Percentiles rank a stretch among this genome's conserved stretches.
These are phyloP conservation scores for Coemansia sp. DNA, from an alignment of 192 early-diverging fungal genomes.

Conservation along the genomic window DNA sequence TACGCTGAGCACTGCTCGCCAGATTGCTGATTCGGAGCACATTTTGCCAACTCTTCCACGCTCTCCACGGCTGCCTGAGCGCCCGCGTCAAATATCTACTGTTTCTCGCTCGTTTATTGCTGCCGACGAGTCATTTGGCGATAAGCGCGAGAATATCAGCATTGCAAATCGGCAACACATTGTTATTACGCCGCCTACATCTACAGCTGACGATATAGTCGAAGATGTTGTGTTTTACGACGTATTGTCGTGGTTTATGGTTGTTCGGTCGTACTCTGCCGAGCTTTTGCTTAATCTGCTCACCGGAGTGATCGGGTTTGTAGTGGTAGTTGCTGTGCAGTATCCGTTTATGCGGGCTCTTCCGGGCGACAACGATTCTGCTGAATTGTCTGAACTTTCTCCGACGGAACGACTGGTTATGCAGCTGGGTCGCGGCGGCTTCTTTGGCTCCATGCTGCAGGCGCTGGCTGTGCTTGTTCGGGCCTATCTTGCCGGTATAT, in stretches of 20 bases:
- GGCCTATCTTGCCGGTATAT: slow-evolving; percentile 21
- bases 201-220: slow-evolving; percentile 6
- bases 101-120: slow-evolving; percentile 6
- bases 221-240: slow-evolving; percentile 48
- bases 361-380: slow-evolving; percentile 3
- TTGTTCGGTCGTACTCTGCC: slow-evolving; percentile 41
- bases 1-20: slow-evolving; percentile 49
- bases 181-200: not conserved
- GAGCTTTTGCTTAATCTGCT: slow-evolving; percentile 32
- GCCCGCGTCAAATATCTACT: not conserved
- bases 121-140: slow-evolving; percentile 22
- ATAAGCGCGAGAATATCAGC: slow-evolving; percentile 6
- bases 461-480: slow-evolving; percentile 16
- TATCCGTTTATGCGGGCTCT: slow-evolving; percentile 43
- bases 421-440: slow-evolving; percentile 41
- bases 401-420: slow-evolving; percentile 31
- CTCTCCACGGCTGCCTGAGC: slow-evolving; percentile 29
- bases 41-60: slow-evolving; percentile 29
- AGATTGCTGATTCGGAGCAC: slow-evolving; percentile 51
- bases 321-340: slow-evolving; percentile 24
- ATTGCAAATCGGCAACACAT: slow-evolving; percentile 11
- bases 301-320: slow-evolving; percentile 31
- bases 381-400: not conserved
- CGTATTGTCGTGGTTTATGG: slow-evolving; percentile 38
- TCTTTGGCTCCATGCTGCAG: slow-evolving; percentile 33